Base-by-base conservation (phyloP, 805 yeast species). In the Jamesozyma hellenica region DNA sequence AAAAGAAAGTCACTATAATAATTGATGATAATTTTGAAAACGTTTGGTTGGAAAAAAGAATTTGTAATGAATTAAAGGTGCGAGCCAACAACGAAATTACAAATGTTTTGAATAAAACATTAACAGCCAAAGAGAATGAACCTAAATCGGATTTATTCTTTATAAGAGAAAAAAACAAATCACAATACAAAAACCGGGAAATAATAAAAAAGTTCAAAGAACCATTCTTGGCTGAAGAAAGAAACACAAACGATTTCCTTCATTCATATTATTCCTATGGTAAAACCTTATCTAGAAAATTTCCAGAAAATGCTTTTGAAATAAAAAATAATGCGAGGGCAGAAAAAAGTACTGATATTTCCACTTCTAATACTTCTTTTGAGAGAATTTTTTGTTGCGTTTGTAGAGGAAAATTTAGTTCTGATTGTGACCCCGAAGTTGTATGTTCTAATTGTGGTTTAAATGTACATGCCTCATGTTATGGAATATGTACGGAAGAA, bases 401-500 rank as follows among this genome's bases (percentile, higher is more conserved):
- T 0, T 82, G 92, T 49, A 59, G 70, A 4, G 69, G 63, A 10
- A 19, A 32, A 4, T 49, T 48, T 27, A 27, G 25, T 11, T 41
- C 43, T 2, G 5, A 29, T 4, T 11, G 6, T 4, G 68, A 65
- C 11, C 53, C 59, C 4, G 42, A 55, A 1, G 48, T 63, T 3
- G 60, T 68, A 1, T 86, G 95, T 56, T 52, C 66, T 2, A 64
- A 67, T 23, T 87, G 95, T 64, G 82, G 82, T 0, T 60, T 84
- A 26, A 68, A 68, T 40, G 85, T 79, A 2, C 96, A 87, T 55
- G 65, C 72, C 3, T 57, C 70, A 0, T 87, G 95, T 51, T 79
- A 78, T 52, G 95, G 94, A 0, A 55, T 70, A 7, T 1, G 40
- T 34, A 4, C 23, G 19, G 13, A 12, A 13, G n/a, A 11, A 4